Evolutionary conservation across 2,329 filamentous ascomycete genomes (phyloP), one percentile per base, ranked within the genome.

Genomic region (Zasmidium citrigriseum): DNA sequence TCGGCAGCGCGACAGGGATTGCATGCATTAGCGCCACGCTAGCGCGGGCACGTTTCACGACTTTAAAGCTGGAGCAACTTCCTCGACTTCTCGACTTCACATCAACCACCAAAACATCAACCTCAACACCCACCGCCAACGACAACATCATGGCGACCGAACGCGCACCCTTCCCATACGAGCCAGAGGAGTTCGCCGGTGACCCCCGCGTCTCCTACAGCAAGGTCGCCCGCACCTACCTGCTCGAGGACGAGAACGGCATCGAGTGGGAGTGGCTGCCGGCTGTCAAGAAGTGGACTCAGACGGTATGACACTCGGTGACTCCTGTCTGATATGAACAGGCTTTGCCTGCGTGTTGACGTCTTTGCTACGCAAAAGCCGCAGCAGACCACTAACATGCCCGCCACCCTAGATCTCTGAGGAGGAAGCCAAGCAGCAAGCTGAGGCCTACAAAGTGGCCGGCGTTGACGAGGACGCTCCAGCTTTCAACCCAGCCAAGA

Each of bases 181-280:
- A 90, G 57, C 81, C 83, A 14, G 81, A 84, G 57, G 83, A 89
- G 49, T 96, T 96, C 72, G 87, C 89, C 68, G 78, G 78, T 58
- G 92, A 96, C 72, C 84, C 90, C 24, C 89, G 93, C 67, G 90
- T 96, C 70, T 93, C 91, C 4, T 96, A 89, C 77, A 93, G 90
- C n/a, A 89, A 85, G 72, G 81, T 91, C 61, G 89, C 93, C 75
- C 82, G 86, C n/a, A 64, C 64, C 72, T 93, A 88, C 77, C 85
- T 95, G 54, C 86, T 95, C 7, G 92, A 96, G 61, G 89, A 90
- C 57, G 90, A 92, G 49, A 87, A 95, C 71, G 91, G 91, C 53
- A 84, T 86, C 61, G 93, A 96, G 74, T 96, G 88, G 77, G 89
- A 93, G 73, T 97, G 89, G 77, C 87, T 96, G 74, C 76, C 83